Evolutionary conservation across 1,139 yeast species (phyloP).

Genomic region (Diutina neorugosa): DNA sequence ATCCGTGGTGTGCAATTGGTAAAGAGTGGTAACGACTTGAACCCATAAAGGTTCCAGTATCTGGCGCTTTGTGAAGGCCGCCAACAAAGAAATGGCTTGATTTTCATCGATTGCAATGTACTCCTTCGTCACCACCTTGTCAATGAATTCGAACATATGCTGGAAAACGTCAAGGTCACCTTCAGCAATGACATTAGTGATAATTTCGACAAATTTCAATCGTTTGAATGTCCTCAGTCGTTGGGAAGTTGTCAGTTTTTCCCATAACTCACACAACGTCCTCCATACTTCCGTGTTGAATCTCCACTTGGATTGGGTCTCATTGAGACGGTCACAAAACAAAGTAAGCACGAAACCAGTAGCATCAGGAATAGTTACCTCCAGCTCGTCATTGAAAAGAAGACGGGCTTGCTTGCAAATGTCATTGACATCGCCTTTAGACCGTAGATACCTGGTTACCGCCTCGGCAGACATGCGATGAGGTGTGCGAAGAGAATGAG

Average conservation of each 20-base stretch:
- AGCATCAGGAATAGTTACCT: slow-evolving; percentile 39
- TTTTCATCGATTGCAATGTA: slow-evolving; percentile 25
- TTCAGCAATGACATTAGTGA: slow-evolving; percentile 16
- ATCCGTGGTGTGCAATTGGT: not conserved
- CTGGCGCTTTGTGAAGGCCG: slow-evolving; percentile 8
- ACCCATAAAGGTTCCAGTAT: slow-evolving; percentile 5
- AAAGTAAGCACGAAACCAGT: slow-evolving; percentile 53
- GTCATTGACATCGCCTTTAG: slow-evolving; percentile 12
- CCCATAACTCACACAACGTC: slow-evolving; percentile 28
- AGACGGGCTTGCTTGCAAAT: slow-evolving; percentile 8
- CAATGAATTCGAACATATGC: slow-evolving; percentile 11
- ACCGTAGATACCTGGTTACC: slow-evolving; percentile 52
- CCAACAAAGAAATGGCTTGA: slow-evolving; percentile 12
- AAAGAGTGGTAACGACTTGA: slow-evolving; percentile 5
- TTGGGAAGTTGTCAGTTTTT: slow-evolving; percentile 11
- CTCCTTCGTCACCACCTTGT: slow-evolving; percentile 12
- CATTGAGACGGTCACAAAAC: slow-evolving; percentile 53
- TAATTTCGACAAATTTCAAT: slow-evolving; percentile 10
- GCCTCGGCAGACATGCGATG: slow-evolving; percentile 34
- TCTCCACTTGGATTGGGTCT: slow-evolving; percentile 27
- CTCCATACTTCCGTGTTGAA: slow-evolving; percentile 32
- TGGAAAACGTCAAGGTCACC: slow-evolving; percentile 13
- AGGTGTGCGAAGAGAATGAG: not conserved
- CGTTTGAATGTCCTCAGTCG: slow-evolving; percentile 21
- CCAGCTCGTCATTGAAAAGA: slow-evolving; percentile 22